A percentile compares a stretch with the other conserved stretches of the same genome.
phyloP scores from a whole-genome alignment of 495 filamentous ascomycete species.

The Letharia columbiana region DNA sequence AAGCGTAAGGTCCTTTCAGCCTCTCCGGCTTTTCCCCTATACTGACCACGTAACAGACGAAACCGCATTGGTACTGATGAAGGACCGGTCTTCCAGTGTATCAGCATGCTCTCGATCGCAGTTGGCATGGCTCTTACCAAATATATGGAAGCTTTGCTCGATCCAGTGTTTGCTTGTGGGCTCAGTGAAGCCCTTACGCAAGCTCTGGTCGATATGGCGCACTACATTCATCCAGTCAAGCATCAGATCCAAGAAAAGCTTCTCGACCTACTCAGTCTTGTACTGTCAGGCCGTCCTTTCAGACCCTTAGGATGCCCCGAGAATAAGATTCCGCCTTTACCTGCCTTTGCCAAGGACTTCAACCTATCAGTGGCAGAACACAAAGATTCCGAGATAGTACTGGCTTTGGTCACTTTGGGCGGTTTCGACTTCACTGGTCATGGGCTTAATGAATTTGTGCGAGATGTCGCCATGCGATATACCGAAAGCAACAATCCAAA shows the following conservation, averaged over 20 bases:
- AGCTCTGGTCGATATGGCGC: slow-evolving; percentile 94
- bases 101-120: slow-evolving; percentile 89
- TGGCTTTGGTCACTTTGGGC: slow-evolving; percentile 85
- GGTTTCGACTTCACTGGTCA: slow-evolving; percentile 94
- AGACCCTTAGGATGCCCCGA: slow-evolving; percentile 83
- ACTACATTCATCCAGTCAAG: slow-evolving; percentile 94
- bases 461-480: slow-evolving; percentile 95
- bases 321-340: slow-evolving; percentile 53
- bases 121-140: slow-evolving; percentile 96
- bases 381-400: slow-evolving; percentile 77
- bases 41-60: slow-evolving; percentile 41
- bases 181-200: slow-evolving; percentile 87
- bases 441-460: slow-evolving; percentile 94
- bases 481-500: slow-evolving; percentile 92
- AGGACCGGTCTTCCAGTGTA: slow-evolving; percentile 93
- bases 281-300: slow-evolving; percentile 85
- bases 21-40: neutral
- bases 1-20: slow-evolving; percentile 45
- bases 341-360: slow-evolving; percentile 78
- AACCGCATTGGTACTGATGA: slow-evolving; percentile 63
- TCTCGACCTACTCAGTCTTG: slow-evolving; percentile 88
- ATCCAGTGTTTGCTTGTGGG: slow-evolving; percentile 94
- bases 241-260: slow-evolving; percentile 85
- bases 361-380: slow-evolving; percentile 54
- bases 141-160: slow-evolving; percentile 91